Base-by-base conservation (phyloP, 2,329 filamentous ascomycete species). In the Cryphonectria naterciae region DNA sequence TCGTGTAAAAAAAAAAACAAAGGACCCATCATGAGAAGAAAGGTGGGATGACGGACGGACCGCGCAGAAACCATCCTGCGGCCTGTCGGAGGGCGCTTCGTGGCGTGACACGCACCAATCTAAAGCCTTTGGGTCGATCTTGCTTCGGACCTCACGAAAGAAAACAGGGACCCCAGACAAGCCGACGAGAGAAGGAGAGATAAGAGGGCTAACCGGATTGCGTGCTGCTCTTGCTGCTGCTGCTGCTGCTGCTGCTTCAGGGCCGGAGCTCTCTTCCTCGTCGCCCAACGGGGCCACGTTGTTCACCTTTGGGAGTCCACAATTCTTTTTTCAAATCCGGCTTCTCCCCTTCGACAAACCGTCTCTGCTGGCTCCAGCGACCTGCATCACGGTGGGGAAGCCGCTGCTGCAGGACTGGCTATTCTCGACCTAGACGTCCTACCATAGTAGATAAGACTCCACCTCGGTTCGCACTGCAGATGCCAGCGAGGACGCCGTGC, bases 351-450 rank as follows among this genome's bases (percentile, higher is more conserved):
- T 65, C 63, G 63, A 65, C 25, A 22, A 25, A 10, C 39, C 61
- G 11, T 52, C 25, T n/a, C 19, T 49, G 25, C 41, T 19, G 63
- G 63, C 63, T 19, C 63, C 63, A 32, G 43, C 43, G 63, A 46
- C 41, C 41, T 65, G 63, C 63, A 19, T 65, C 63, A 41, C 28
- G 43, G 63, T 65, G 63, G 63, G 28, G 62, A 32, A 19, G n/a
- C n/a, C 43, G 43, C 58, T 39, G 63, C 63, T 65, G 63, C 63
- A 65, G 63, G 63, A 65, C 63, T 64, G 61, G n/a, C 37, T 46
- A 11, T 32, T 64, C 41, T 43, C 41, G n/a, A 28, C 39, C 41
- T 13, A 19, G 46, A 11, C 19, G 32, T 32, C 15, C 25, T 28
- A 35, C 32, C 32, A 32, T 32, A 32, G 32, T 19, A 37, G 32